Evolutionary conservation across 2,329 filamentous ascomycete species (phyloP), one percentile per base, ranked within the genome.

Genomic region (Annulohypoxylon truncatum): DNA sequence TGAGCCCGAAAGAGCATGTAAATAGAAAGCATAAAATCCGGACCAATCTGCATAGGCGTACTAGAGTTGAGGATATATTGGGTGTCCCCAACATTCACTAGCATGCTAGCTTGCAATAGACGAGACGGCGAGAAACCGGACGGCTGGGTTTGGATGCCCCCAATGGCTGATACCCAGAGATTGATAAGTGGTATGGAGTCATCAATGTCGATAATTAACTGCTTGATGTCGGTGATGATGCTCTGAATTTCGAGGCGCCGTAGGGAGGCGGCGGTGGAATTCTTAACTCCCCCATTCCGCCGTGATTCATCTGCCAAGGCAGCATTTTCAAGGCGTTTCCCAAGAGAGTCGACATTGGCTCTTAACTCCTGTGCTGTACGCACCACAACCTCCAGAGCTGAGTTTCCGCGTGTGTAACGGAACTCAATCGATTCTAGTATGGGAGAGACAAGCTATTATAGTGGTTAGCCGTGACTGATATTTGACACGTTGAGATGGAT

Each of bases 1-100:
- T 98, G 94, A 1, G 93, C 92, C 1, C 90, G 85, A 74, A 98
- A 99, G 0, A 98, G 85, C 94, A 98, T 97, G 78, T 98, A 99
- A 71, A 98, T 82, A 0, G 94, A 97, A 6, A 98, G 79, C 0
- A 88, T 91, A 74, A 97, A 98, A 0, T 90, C 88, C 0, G 95
- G 94, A 0, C 96, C 96, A 64, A 98, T 91, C 75, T 97, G 94
- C 47, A 93, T 89, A 0, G 90, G 85, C 8, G 82, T 80, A 0
- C 81, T 84, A 4, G 90, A 86, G 40, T 87, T 83, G 68, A 89
- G 84, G 1, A 88, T 87, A 78, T 96, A 97, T 68, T 94, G 91
- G 0, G 90, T 91, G 77, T 99, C 96, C 2, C 93, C 94, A 46
- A 94, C 87, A 26, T 91, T 96, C 51, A 98, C 84, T 69, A 97